Percentiles rank a stretch among this genome's conserved stretches.
Conservation (phyloP, 2,329 filamentous ascomycete genomes). For the Botrytis tulipae region DNA sequence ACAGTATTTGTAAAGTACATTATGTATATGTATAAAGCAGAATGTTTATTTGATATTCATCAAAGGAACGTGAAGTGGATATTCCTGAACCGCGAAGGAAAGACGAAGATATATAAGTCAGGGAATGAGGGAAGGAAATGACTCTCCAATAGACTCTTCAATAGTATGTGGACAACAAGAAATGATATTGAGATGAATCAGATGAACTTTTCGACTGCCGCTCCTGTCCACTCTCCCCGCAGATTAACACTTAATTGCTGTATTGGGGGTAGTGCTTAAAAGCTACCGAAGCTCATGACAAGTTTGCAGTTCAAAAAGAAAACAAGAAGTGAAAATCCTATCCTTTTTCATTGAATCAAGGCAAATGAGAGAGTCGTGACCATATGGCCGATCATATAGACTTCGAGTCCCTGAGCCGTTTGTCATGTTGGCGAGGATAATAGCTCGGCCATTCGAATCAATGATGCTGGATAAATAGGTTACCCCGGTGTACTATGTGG, state of each 20-base stretch:
- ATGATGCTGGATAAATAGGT: slow-evolving; percentile 1
- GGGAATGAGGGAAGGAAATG: background rate
- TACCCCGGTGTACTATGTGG: background rate
- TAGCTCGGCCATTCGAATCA: slow-evolving; percentile 3
- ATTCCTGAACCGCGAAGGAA: background rate
- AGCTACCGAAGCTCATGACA: background rate
- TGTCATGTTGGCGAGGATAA: background rate
- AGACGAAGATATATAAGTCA: slow-evolving; percentile 2
- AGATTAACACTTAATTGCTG: slow-evolving; percentile 3
- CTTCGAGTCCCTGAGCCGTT: background rate
- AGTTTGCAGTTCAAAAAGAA: background rate
- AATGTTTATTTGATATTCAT: background rate
- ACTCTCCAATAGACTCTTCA: background rate
- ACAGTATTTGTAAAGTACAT: slow-evolving; percentile 18
- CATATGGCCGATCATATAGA: background rate
- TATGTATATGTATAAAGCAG: background rate
- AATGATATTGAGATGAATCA: slow-evolving; percentile 7
- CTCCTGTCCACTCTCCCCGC: background rate
- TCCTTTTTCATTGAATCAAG: background rate
- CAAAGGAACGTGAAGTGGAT: background rate
- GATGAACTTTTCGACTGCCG: background rate
- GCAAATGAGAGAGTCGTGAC: background rate
- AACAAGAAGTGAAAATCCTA: background rate
- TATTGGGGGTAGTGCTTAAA: background rate
- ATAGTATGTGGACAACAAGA: background rate